Percentiles rank a stretch among this genome's conserved stretches.
Conservation (phyloP, 202 grass and related monocot species). For the Brachypodium distachyon region DNA sequence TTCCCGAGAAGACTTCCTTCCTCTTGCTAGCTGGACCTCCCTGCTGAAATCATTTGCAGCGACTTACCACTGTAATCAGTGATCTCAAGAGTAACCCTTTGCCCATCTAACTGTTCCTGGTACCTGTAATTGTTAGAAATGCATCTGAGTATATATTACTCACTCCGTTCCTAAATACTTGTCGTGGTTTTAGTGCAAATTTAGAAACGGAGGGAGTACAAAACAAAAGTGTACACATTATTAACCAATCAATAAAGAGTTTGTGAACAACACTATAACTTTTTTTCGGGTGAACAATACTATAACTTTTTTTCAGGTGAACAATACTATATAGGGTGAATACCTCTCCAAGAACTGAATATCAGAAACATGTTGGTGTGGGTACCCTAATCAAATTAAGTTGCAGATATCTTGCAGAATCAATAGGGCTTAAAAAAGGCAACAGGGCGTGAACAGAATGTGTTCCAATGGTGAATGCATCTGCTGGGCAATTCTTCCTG, state of each 20-base stretch:
- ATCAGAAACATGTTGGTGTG: constrained; percentile 1
- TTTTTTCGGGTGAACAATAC: too few relatives aligned
- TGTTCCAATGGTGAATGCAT: constrained; percentile 29
- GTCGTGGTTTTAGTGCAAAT: too few relatives aligned
- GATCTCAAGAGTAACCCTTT: not conserved
- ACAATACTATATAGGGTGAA: too few relatives aligned
- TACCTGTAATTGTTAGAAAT: too few relatives aligned
- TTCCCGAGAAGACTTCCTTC: not conserved
- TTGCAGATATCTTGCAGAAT: constrained; percentile 23
- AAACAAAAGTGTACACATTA: too few relatives aligned
- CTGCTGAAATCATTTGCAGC: not conserved
- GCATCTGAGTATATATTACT: too few relatives aligned
- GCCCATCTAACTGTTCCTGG: not conserved
- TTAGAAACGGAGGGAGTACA: too few relatives aligned
- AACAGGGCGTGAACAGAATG: constrained; percentile 28
- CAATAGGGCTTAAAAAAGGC: constrained; percentile 20
- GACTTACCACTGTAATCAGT: not conserved
- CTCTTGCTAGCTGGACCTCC: not conserved
- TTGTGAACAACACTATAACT: not conserved
- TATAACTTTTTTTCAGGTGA: too few relatives aligned
- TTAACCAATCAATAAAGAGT: not conserved
- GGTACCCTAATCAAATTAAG: constrained; percentile 10
- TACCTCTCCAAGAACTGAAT: not conserved
- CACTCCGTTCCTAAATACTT: too few relatives aligned
- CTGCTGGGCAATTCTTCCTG: constrained; percentile 36